Conservation (phyloP, 2,329 filamentous ascomycete species). For the Pseudogymnoascus sp. region DNA sequence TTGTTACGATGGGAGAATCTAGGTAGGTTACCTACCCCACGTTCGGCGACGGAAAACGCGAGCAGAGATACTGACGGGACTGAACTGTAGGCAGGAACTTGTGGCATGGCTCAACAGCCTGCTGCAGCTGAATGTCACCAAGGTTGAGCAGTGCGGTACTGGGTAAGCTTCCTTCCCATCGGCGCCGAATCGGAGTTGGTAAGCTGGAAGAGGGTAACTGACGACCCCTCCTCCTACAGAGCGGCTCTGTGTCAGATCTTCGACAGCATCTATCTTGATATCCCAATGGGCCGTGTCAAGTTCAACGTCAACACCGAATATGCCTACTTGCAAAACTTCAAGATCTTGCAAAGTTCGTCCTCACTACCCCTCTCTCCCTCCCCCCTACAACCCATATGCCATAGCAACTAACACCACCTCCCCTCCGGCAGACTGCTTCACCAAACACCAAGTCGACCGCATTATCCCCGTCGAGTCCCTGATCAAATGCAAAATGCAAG, state of each 20-base stretch:
- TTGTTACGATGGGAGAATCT: slow-evolving; percentile 6
- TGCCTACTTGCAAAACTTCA: slow-evolving; percentile 97
- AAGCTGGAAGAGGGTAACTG: neutral
- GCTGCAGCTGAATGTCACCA: slow-evolving; percentile 94
- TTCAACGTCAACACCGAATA: slow-evolving; percentile 98
- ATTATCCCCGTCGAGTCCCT: slow-evolving; percentile 81
- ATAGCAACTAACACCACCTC: slow-evolving; percentile 10
- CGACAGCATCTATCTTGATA: slow-evolving; percentile 93
- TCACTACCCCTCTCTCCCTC: slow-evolving; percentile 9
- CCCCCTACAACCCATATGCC: neutral
- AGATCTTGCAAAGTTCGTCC: slow-evolving; percentile 76
- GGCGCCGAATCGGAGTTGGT: neutral
- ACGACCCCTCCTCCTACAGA: slow-evolving; percentile 40
- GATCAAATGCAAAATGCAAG: slow-evolving; percentile 99
- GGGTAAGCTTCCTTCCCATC: slow-evolving; percentile 52
- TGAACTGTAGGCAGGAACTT: slow-evolving; percentile 72
- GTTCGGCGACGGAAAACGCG: neutral
- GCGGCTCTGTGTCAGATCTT: slow-evolving; percentile 95
- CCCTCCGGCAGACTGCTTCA: slow-evolving; percentile 59
- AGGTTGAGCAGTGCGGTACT: slow-evolving; percentile 98
- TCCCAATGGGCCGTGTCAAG: slow-evolving; percentile 93
- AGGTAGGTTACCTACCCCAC: slow-evolving; percentile 6
- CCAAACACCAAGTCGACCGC: slow-evolving; percentile 80
- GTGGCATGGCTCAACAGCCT: slow-evolving; percentile 96
- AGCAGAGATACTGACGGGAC: neutral